Conservation (phyloP, 140 eudicot genomes). For the Cichorium intybus region DNA sequence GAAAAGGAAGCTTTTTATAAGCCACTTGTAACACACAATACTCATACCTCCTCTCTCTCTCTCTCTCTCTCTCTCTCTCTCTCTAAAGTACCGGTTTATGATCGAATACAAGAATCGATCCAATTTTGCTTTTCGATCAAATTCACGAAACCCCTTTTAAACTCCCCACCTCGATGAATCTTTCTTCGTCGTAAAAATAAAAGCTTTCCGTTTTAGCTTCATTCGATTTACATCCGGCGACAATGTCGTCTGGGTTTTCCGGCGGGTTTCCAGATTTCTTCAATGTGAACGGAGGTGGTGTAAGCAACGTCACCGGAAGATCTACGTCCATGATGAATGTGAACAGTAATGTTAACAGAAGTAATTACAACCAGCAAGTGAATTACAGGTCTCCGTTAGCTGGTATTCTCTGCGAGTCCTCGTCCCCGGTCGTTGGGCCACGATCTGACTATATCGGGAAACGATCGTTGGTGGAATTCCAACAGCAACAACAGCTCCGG, state of each 20-base stretch:
- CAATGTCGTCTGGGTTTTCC: slow-evolving; percentile 74
- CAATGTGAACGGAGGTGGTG: slow-evolving; percentile 28
- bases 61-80: neutral
- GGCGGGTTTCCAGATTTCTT: slow-evolving; percentile 53
- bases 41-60: neutral
- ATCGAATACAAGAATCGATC: slow-evolving; percentile 38
- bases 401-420: slow-evolving; percentile 38
- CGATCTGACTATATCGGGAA: slow-evolving; percentile 52
- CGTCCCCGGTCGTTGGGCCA: slow-evolving; percentile 32
- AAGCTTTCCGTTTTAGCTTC: slow-evolving; percentile 9
- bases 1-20: slow-evolving; percentile 32
- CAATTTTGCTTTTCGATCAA: slow-evolving; percentile 23
- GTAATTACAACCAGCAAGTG: slow-evolving; percentile 17
- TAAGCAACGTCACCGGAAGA: slow-evolving; percentile 22
- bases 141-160: slow-evolving; percentile 17
- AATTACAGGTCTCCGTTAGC: slow-evolving; percentile 42
- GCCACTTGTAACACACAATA: slow-evolving; percentile 25
- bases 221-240: slow-evolving; percentile 3
- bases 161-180: slow-evolving; percentile 2
- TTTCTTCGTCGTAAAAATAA: neutral
- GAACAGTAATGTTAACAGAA: slow-evolving; percentile 15
- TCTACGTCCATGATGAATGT: slow-evolving; percentile 30
- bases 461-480: slow-evolving; percentile 62
- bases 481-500: slow-evolving; percentile 34
- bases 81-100: slow-evolving; percentile 1